Base-by-base conservation (phyloP, 1,284 basidiomycete species). In the Fomitopsis pinicola region DNA sequence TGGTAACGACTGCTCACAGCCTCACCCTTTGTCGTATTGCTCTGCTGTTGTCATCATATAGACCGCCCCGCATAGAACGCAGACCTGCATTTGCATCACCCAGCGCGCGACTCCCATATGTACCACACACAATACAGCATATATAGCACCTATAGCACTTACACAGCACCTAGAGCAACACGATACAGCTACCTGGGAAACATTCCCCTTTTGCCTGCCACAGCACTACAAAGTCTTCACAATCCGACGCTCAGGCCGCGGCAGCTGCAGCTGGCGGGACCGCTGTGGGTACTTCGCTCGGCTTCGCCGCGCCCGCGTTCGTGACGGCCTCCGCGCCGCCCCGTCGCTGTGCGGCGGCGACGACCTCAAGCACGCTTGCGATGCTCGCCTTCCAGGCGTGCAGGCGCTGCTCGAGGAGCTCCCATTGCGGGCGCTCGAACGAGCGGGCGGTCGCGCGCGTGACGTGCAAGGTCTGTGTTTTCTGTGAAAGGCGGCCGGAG, bases 401-500 rank as follows among this genome's bases (percentile, higher is more conserved):
- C 35, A 97, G 75, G 40, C 94, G 82, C 72, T 86, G 86, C 75
- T 94, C 91, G 48, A 97, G 82, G 26, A 84, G 79, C 72, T 88
- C 82, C 95, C 95, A 97, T 74, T 97, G 91, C 60, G 83, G 81
- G 40, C 79, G 78, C 67, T 90, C 91, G 71, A 97, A 96, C 35
- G 84, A 80, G 60, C 92, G 87, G 1, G 92, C 85, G 2, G 89
- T 88, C 1, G 94, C 89, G 42, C 88, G 88, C 59, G 85, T 85
- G 65, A 97, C 84, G 64, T 87, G 87, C 58, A 97, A 79, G 38
- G 85, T 86, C 65, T 91, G 87, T 9, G 85, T 81, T 3, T 89
- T 88, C 73, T 97, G 95, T 4, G 92, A 92, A 45, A 97, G 86
- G 69, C 94, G 94, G 28, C 92, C 95, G 42, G 85, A 85, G 53